These are phyloP conservation scores for Juglanconis sp. DNA, from an alignment of 2,329 filamentous ascomycete genomes.

Conservation along the genomic window DNA sequence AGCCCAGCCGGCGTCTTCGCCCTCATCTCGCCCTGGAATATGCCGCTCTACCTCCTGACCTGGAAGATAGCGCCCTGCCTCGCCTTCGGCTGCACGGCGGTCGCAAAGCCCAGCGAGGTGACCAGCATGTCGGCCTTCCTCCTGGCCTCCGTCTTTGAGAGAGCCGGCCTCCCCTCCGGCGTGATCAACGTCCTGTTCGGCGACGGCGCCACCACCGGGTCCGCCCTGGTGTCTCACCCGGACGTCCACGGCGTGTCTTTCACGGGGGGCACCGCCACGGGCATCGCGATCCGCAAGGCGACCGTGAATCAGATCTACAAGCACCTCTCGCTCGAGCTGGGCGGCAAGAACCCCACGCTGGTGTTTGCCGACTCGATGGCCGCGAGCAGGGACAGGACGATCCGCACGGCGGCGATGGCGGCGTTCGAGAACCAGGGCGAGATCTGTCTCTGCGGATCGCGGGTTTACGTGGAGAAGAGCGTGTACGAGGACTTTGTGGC, in stretches of 20 bases:
- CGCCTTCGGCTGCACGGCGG: constrained; percentile 33
- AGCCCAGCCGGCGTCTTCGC: constrained; percentile 32
- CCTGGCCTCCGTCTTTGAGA: constrained; percentile 24
- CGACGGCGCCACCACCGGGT: constrained; percentile 29
- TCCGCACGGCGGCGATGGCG: constrained; percentile 39
- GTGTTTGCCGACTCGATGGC: constrained; percentile 44
- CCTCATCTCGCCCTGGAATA: constrained; percentile 34
- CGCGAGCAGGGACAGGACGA: constrained; percentile 49
- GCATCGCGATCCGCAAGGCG: constrained; percentile 28
- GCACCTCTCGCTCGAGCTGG: constrained; percentile 32
- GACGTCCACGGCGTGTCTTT: constrained; percentile 30
- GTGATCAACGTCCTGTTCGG: constrained; percentile 33
- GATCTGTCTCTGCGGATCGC: constrained; percentile 37
- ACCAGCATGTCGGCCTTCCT: constrained; percentile 32
- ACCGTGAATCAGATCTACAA: constrained; percentile 31
- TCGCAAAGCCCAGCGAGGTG: constrained; percentile 33
- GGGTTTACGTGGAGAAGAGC: constrained; percentile 49
- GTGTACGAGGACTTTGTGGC: constrained; percentile 39
- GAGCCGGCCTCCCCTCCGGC: constrained; percentile 26
- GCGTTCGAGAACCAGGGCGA: constrained; percentile 34
- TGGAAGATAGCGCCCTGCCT: constrained; percentile 35
- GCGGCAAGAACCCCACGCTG: constrained; percentile 51
- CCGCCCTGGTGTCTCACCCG: constrained; percentile 26
- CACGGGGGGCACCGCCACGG: constrained; percentile 31
- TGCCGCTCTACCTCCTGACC: constrained; percentile 33